Conservation (phyloP, 2,329 filamentous ascomycete genomes). For the Colletotrichum phormii region DNA sequence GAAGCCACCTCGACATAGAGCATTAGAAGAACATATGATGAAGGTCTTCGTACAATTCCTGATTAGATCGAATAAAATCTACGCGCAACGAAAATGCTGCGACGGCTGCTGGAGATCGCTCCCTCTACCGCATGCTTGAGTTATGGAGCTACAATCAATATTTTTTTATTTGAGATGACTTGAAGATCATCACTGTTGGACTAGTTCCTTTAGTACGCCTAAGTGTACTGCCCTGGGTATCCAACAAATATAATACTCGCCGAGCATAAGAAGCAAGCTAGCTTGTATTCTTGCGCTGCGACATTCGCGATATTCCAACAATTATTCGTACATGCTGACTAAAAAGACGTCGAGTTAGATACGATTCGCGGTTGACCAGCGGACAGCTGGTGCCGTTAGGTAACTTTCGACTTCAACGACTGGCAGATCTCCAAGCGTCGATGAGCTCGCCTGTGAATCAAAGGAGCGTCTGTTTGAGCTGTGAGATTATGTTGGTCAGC, state of each 20-base stretch:
- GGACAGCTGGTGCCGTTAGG: constrained; percentile 17
- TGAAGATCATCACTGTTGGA: no score
- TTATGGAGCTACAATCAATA: background rate
- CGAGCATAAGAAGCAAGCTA: background rate
- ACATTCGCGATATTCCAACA: no score
- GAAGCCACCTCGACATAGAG: background rate
- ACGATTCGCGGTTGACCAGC: constrained; percentile 26
- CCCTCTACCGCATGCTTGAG: background rate
- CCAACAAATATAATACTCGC: no score
- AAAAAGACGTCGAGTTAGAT: background rate
- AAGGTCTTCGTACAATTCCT: background rate
- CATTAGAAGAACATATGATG: background rate
- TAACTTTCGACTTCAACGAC: constrained; percentile 27
- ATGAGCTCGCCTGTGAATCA: constrained; percentile 29
- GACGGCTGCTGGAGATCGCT: no score
- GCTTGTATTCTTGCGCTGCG: no score
- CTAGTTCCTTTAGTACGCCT: no score
- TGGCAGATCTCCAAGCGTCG: constrained; percentile 23
- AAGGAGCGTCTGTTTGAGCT: constrained; percentile 31
- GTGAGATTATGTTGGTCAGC: background rate
- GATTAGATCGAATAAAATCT: no score
- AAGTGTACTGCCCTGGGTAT: no score
- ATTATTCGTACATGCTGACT: no score
- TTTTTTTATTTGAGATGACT: no score
- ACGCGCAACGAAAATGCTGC: background rate